Evolutionary conservation across 805 yeast genomes (phyloP).

Genomic region (Metschnikowia peoriensis): DNA sequence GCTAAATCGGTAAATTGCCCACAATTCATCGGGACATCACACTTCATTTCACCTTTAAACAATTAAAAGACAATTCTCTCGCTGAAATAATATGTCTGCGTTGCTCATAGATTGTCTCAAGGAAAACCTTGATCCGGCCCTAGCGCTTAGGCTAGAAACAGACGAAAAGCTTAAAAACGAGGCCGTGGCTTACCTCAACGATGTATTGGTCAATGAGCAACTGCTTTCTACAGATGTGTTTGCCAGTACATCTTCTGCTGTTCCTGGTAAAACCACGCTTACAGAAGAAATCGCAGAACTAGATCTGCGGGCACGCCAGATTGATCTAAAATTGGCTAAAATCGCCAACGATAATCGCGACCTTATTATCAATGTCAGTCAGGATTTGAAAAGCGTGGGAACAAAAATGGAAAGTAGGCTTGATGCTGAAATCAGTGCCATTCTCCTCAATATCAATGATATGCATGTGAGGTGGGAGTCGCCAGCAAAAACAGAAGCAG

Average conservation of each 20-base stretch:
- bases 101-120: slow-evolving; percentile 34
- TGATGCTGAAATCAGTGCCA: slow-evolving; percentile 12
- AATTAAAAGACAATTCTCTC: not conserved
- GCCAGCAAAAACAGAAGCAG: slow-evolving; percentile 7
- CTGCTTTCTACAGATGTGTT: slow-evolving; percentile 43
- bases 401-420: slow-evolving; percentile 16
- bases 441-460: slow-evolving; percentile 6
- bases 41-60: too few species aligned
- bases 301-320: slow-evolving; percentile 51
- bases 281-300: slow-evolving; percentile 75
- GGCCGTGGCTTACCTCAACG: slow-evolving; percentile 33
- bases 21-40: too few species aligned
- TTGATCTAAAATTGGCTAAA: slow-evolving; percentile 47
- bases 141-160: slow-evolving; percentile 19
- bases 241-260: slow-evolving; percentile 37
- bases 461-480: slow-evolving; percentile 4
- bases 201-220: slow-evolving; percentile 48
- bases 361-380: slow-evolving; percentile 41
- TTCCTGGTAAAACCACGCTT: slow-evolving; percentile 28
- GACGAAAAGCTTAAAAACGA: slow-evolving; percentile 19
- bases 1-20: too few species aligned
- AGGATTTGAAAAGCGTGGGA: slow-evolving; percentile 27
- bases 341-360: slow-evolving; percentile 43
- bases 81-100: slow-evolving; percentile 24
- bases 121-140: slow-evolving; percentile 25